These are phyloP conservation scores for Hysterium pulicare DNA, from an alignment of 2,329 filamentous ascomycete genomes.

Conservation along the genomic window DNA sequence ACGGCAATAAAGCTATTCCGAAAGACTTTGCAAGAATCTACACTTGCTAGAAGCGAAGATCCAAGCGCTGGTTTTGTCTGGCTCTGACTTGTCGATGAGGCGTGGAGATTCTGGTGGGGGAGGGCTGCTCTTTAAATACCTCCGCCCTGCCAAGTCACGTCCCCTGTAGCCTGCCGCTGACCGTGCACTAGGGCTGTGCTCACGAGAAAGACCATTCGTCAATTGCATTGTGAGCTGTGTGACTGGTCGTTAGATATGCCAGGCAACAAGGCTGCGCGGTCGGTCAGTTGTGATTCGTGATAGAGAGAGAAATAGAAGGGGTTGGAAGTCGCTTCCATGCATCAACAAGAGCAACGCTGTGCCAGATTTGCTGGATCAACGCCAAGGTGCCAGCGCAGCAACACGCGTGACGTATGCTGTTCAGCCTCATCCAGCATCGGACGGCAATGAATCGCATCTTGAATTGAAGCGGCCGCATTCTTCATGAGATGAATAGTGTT, in stretches of 20 bases:
- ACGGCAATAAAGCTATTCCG: constrained; percentile 31
- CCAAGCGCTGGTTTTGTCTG: constrained; percentile 39
- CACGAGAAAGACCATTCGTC: constrained; percentile 22
- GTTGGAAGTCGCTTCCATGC: constrained; percentile 9
- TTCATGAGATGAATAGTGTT: no score
- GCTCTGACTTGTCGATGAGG: constrained; percentile 38
- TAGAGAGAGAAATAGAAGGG: constrained; percentile 10
- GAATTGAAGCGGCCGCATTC: no score
- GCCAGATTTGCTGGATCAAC: background rate
- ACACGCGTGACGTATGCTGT: background rate
- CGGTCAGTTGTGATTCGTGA: constrained; percentile 16
- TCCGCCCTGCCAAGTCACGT: constrained; percentile 23
- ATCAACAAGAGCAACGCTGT: background rate
- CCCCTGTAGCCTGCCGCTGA: constrained; percentile 22
- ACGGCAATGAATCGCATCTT: no score
- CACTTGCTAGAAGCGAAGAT: constrained; percentile 30
- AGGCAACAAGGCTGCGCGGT: constrained; percentile 22
- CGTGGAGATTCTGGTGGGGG: constrained; percentile 32
- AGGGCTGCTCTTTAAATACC: constrained; percentile 29
- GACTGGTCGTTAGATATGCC: constrained; percentile 12
- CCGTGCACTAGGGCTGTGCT: constrained; percentile 29
- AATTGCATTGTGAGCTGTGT: constrained; percentile 15
- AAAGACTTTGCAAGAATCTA: constrained; percentile 37
- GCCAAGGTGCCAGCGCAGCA: constrained; percentile 1
- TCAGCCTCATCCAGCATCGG: background rate